A percentile compares a stretch with the other conserved stretches of the same genome.
phyloP scores from a whole-genome alignment of 1,284 basidiomycete species.

The Vanrija humicola region DNA sequence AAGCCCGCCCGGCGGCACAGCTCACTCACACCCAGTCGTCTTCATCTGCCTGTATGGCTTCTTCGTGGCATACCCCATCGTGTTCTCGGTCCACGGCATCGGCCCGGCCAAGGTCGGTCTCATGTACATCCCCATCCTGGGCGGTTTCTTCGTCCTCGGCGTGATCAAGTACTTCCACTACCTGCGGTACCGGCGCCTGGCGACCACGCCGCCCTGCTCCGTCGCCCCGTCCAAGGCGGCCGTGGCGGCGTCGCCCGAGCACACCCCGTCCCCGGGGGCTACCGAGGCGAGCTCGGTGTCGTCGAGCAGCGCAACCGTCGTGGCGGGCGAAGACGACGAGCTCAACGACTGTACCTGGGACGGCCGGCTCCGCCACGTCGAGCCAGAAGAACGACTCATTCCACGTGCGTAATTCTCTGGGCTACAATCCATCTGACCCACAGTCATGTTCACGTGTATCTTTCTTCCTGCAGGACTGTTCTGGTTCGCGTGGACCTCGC shows the following conservation, averaged over 20 bases:
- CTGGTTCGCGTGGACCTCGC: constrained; percentile 33
- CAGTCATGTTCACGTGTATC: constrained; percentile 20
- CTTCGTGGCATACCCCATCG: constrained; percentile 60
- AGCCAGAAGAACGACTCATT: constrained; percentile 28
- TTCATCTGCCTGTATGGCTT: constrained; percentile 55
- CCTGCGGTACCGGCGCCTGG: constrained; percentile 8
- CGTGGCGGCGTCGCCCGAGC: too few species aligned
- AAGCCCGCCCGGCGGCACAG: constrained; percentile 1
- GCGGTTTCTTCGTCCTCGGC: constrained; percentile 24
- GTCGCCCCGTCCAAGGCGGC: too few species aligned
- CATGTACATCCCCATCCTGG: constrained; percentile 59
- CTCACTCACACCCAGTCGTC: constrained; percentile 14
- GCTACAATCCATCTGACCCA: not conserved
- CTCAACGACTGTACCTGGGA: constrained; percentile 6
- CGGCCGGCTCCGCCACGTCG: constrained; percentile 20
- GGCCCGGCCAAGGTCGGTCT: constrained; percentile 57
- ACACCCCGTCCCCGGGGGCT: too few species aligned
- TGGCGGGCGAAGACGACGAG: too few species aligned
- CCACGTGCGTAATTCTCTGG: constrained; percentile 17
- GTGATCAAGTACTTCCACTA: constrained; percentile 10
- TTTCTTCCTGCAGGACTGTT: constrained; percentile 25
- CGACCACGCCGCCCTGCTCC: not conserved
- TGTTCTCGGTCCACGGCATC: constrained; percentile 44
- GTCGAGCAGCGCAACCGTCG: too few species aligned
- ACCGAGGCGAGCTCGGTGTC: too few species aligned